Conservation (phyloP, 2,329 filamentous ascomycete genomes). For the Clarireedia monteithiana region DNA sequence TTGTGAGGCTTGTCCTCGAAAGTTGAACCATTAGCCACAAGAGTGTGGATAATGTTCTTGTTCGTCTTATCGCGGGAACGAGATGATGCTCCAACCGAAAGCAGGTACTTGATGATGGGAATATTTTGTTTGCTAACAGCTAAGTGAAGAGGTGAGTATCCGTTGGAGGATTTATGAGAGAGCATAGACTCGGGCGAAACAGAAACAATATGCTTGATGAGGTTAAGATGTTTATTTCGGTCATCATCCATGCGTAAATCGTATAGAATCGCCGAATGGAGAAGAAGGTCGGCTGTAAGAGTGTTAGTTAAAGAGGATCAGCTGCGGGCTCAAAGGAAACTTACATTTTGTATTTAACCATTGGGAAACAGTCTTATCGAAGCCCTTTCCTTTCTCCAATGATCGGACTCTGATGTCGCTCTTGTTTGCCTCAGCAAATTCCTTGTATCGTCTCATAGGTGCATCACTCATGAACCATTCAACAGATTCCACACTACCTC, state of each 20-base stretch:
- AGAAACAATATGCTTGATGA: slow-evolving; percentile 60
- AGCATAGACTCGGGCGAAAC: slow-evolving; percentile 49
- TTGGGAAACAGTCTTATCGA: slow-evolving; percentile 53
- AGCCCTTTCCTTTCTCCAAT: slow-evolving; percentile 51
- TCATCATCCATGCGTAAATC: slow-evolving; percentile 13
- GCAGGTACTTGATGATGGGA: slow-evolving; percentile 50
- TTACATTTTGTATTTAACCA: slow-evolving; percentile 56
- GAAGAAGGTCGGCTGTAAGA: slow-evolving; percentile 47
- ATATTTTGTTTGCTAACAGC: slow-evolving; percentile 50
- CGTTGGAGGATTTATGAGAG: slow-evolving; percentile 49
- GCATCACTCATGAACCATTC: slow-evolving; percentile 73
- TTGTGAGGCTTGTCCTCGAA: not conserved
- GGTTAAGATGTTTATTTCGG: slow-evolving; percentile 35
- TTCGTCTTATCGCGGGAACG: slow-evolving; percentile 50
- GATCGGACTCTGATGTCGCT: slow-evolving; percentile 56
- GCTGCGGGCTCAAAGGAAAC: slow-evolving; percentile 16
- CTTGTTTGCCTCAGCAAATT: slow-evolving; percentile 56
- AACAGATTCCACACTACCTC: slow-evolving; percentile 55
- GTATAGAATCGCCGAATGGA: slow-evolving; percentile 57
- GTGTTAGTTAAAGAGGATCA: slow-evolving; percentile 14
- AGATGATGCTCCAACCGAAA: slow-evolving; percentile 64
- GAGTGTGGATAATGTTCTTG: slow-evolving; percentile 62
- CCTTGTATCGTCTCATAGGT: slow-evolving; percentile 57
- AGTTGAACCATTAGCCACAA: slow-evolving; percentile 27
- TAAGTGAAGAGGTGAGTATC: slow-evolving; percentile 60